phyloP scores from a whole-genome alignment of 331 rosid species.

The Spiraea crenata region DNA sequence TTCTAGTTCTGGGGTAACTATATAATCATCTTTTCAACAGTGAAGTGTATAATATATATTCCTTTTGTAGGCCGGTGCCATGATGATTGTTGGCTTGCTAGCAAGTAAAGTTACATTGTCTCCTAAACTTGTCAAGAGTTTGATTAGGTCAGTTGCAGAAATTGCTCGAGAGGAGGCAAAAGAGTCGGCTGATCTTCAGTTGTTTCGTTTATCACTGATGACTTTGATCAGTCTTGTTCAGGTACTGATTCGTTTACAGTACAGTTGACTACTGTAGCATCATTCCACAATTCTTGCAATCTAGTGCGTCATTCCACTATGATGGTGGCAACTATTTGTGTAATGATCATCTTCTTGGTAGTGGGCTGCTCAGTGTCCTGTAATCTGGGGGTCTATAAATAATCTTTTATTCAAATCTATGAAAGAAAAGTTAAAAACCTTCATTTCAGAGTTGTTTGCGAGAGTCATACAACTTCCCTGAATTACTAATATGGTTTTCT shows the following conservation, averaged over 20 bases:
- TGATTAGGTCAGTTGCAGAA: constrained; percentile 70
- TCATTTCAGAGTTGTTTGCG: background rate
- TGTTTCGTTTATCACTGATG: constrained; percentile 75
- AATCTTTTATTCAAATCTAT: background rate
- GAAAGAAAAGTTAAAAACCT: background rate
- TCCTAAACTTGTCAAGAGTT: constrained; percentile 69
- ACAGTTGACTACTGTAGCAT: background rate
- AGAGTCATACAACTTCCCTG: background rate
- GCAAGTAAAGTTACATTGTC: constrained; percentile 69
- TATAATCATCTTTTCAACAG: constrained; percentile 10
- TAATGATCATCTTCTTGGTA: background rate
- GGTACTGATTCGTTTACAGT: constrained; percentile 42
- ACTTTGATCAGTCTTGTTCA: constrained; percentile 80
- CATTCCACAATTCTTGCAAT: background rate
- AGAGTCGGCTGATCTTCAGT: constrained; percentile 62
- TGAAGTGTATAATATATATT: background rate
- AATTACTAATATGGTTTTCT: background rate
- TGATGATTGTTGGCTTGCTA: constrained; percentile 85
- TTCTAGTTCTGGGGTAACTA: background rate
- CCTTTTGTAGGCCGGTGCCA: constrained; percentile 72
- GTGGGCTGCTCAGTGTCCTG: background rate
- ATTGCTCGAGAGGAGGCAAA: constrained; percentile 58
- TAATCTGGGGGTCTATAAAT: background rate
- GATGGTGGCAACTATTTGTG: background rate
- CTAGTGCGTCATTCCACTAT: background rate